Base-by-base conservation (phyloP, 2,329 filamentous ascomycete species). In the Sporothrix globosa region DNA sequence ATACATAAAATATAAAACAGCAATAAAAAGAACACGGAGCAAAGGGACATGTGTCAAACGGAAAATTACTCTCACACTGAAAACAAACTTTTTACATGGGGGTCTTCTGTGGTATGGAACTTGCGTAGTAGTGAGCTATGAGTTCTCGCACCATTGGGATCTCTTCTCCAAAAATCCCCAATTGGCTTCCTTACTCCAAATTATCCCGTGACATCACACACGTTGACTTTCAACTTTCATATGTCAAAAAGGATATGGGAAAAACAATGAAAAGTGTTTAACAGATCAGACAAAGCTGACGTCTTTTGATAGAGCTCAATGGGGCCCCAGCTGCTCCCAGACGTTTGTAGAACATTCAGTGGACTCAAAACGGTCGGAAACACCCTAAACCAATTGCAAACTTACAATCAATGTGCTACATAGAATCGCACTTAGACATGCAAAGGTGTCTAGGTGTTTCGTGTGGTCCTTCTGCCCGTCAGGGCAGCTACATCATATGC, bases 141-240 rank as follows among this genome's bases (percentile, higher is more conserved):
- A 34, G 44, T 46, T 34, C 27, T 48, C 61, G 50, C 44, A 48
- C 61, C 6, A 6, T n/a, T 50, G 6, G 34, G 34, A 34, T 14
- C 21, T 7, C 0, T 52, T 52, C 46, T 52, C 63, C 63, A 39
- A 67, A 52, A 66, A 50, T 21, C 44, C 21, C 61, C 61, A 66
- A 52, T 27, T 61, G 34, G 34, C 21, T 44, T 63, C 21, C 4
- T 63, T 66, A n/a, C 61, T 66, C 61, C 61, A 50, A 66, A 21
- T 48, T 14, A 21, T 48, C 24, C 61, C 17, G 61, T 66, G 44
- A 66, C 61, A 50, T 66, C 44, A 50, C 44, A 50, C 41, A 27
- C 46, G 21, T 63, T 48, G 60, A 48, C 21, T 30, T 63, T 17
- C 6, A 10, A n/a, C n/a, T 19, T 34, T 34, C 44, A 34, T 34